Conservation (phyloP, 768 basidiomycete genomes). For the Phlebiopsis flavidoalba region DNA sequence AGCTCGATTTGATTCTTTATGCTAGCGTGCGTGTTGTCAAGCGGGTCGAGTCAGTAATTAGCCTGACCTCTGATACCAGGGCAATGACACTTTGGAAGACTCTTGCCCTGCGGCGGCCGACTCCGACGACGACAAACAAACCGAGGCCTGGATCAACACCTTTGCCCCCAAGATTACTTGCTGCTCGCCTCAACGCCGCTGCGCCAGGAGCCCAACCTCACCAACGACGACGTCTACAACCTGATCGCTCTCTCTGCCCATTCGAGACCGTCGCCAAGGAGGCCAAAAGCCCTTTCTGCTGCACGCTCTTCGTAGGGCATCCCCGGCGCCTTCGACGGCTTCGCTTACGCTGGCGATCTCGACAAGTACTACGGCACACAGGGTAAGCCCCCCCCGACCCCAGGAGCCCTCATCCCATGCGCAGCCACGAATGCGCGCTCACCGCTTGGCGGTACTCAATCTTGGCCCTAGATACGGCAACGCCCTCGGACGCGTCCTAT, state of each 20-base stretch:
- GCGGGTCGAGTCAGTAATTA: background rate
- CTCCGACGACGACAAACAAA: conserved; percentile 37
- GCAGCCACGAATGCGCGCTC: no score
- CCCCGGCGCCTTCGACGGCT: conserved; percentile 52
- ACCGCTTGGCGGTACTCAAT: background rate
- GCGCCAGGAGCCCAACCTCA: conserved; percentile 62
- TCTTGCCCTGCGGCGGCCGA: conserved; percentile 51
- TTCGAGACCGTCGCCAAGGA: conserved; percentile 67
- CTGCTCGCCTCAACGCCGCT: conserved; percentile 50
- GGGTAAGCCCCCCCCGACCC: conserved; percentile 41
- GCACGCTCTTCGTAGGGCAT: conserved; percentile 54
- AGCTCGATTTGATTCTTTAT: conserved; percentile 50
- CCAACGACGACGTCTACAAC: conserved; percentile 44
- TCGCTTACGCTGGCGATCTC: conserved; percentile 69
- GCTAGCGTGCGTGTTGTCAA: conserved; percentile 40
- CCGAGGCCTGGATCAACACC: conserved; percentile 45
- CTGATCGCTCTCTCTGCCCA: conserved; percentile 69
- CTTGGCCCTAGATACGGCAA: conserved; percentile 52
- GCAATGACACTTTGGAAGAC: conserved; percentile 67
- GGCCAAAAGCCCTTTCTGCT: conserved; percentile 59
- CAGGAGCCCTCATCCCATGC: no score
- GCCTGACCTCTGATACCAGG: conserved; percentile 8
- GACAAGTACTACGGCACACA: conserved; percentile 74
- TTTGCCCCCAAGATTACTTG: conserved; percentile 59
- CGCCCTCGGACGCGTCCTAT: conserved; percentile 62